Percentiles rank a stretch among this genome's conserved stretches.
Conservation (phyloP, 768 basidiomycete species). For the Lactifluus volemus region DNA sequence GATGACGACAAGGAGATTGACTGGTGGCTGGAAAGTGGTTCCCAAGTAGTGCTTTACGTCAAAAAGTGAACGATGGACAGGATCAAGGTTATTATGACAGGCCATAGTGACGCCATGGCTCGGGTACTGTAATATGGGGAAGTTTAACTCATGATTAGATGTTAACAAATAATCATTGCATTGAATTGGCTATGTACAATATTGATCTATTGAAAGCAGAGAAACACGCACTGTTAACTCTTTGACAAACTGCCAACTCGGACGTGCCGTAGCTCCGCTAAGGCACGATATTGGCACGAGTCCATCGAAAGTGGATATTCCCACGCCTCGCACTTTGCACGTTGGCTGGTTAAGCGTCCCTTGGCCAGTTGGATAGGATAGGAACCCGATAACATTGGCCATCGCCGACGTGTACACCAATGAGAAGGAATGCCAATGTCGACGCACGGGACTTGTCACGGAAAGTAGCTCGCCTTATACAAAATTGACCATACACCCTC, state of each 20-base stretch:
- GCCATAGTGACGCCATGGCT: not conserved
- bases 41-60: slow-evolving; percentile 26
- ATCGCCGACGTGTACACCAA: slow-evolving; percentile 6
- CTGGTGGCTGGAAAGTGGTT: slow-evolving; percentile 60
- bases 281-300: not conserved
- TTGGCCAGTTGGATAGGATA: not conserved
- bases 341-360: not conserved
- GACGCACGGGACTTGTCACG: not conserved
- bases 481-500: slow-evolving; percentile 8
- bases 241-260: not conserved
- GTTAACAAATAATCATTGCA: not conserved
- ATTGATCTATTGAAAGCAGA: not conserved
- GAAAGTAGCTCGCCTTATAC: not conserved
- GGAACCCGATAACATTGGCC: not conserved
- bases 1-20: slow-evolving; percentile 46
- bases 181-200: slow-evolving; percentile 1
- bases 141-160: not conserved
- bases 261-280: not conserved
- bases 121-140: not conserved
- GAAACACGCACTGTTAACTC: not conserved
- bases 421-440: not conserved
- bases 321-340: not conserved
- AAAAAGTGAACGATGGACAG: not conserved
- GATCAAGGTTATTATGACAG: not conserved
- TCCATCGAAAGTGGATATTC: not conserved